phyloP scores from a whole-genome alignment of 2,329 filamentous ascomycete species.

The Paraphoma chrysanthemicola region DNA sequence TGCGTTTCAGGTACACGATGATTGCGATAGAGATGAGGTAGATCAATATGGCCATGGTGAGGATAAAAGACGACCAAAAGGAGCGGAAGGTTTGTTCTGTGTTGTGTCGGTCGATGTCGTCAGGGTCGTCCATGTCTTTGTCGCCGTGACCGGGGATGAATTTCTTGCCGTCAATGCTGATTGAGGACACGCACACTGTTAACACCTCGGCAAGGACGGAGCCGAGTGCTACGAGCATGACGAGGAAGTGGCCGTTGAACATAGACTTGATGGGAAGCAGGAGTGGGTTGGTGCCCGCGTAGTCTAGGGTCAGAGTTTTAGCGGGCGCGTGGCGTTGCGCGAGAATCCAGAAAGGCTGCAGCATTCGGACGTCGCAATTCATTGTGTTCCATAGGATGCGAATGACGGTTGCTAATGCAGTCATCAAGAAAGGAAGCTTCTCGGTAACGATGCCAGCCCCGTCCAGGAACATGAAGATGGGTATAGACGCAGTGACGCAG shows the following conservation, averaged over 20 bases:
- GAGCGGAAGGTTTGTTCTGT: conserved; percentile 59
- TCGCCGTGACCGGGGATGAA: conserved; percentile 55
- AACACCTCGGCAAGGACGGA: conserved; percentile 76
- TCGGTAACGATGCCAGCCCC: conserved; percentile 63
- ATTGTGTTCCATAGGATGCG: conserved; percentile 73
- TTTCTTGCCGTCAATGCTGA: conserved; percentile 69
- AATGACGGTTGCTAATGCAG: conserved; percentile 68
- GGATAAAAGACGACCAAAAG: conserved; percentile 70
- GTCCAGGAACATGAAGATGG: conserved; percentile 67
- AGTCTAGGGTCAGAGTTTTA: conserved; percentile 73
- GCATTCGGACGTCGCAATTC: conserved; percentile 73
- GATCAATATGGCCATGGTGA: conserved; percentile 69
- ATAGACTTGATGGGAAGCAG: conserved; percentile 69
- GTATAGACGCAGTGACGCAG: conserved; percentile 65
- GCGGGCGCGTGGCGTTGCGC: conserved; percentile 70
- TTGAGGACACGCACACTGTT: conserved; percentile 71
- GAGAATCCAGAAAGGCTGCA: conserved; percentile 77
- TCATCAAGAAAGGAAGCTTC: conserved; percentile 70
- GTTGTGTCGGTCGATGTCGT: conserved; percentile 34
- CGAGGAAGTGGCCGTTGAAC: conserved; percentile 68
- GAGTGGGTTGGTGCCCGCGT: conserved; percentile 74
- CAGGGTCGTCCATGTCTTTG: conserved; percentile 16
- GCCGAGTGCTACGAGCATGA: conserved; percentile 73
- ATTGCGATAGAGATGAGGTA: conserved; percentile 68
- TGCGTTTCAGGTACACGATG: conserved; percentile 67